Conservation (phyloP, 2,329 filamentous ascomycete genomes). For the Sclerotinia nivalis region DNA sequence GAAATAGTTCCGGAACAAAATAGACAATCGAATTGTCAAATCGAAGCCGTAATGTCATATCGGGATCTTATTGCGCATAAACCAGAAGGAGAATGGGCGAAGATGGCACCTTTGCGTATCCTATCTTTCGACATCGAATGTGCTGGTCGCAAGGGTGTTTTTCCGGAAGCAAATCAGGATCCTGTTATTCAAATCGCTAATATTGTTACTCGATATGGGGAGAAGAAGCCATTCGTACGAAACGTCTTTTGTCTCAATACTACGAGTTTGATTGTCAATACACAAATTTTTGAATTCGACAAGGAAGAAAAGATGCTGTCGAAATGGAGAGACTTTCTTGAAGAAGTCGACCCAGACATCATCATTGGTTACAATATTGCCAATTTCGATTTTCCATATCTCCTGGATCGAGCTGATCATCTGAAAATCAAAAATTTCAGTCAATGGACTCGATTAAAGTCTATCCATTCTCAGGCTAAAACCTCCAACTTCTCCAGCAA, state of each 20-base stretch:
- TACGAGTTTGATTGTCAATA: conserved; percentile 92
- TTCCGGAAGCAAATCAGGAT: conserved; percentile 87
- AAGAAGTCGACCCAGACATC: conserved; percentile 90
- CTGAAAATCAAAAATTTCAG: conserved; percentile 80
- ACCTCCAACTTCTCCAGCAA: conserved; percentile 93
- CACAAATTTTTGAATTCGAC: conserved; percentile 81
- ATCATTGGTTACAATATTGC: conserved; percentile 99
- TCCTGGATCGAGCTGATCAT: conserved; percentile 83
- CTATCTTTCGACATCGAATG: conserved; percentile 99
- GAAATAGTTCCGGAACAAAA: conserved; percentile 64
- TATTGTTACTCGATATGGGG: conserved; percentile 90
- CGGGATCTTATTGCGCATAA: conserved; percentile 82
- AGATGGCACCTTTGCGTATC: conserved; percentile 91
- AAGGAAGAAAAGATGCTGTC: conserved; percentile 87
- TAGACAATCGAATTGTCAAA: conserved; percentile 90
- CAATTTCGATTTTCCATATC: conserved; percentile 98
- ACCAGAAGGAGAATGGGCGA: conserved; percentile 91
- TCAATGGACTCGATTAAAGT: conserved; percentile 80
- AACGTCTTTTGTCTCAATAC: conserved; percentile 96
- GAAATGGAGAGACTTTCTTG: conserved; percentile 85
- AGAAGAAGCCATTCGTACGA: conserved; percentile 90
- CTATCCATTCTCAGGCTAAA: conserved; percentile 68
- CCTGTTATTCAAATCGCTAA: conserved; percentile 98
- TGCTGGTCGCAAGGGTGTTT: conserved; percentile 94
- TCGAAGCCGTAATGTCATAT: conserved; percentile 86